A percentile compares a stretch with the other conserved stretches of the same genome.
phyloP scores from a whole-genome alignment of 352 stramenopile species.

The Pythium plurisporium region DNA sequence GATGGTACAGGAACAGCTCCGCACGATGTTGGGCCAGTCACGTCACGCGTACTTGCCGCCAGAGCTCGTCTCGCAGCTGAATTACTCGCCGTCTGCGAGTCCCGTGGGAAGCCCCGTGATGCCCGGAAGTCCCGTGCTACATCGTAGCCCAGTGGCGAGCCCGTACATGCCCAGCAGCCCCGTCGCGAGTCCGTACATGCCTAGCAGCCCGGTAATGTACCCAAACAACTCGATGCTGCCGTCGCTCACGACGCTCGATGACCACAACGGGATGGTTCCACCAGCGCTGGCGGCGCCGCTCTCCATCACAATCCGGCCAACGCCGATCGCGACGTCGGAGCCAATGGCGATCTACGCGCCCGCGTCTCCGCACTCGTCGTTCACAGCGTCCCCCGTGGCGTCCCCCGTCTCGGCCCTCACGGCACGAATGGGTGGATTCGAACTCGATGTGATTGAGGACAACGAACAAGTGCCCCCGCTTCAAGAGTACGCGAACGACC shows the following conservation, averaged over 20 bases:
- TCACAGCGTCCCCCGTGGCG: constrained; percentile 1
- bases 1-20: constrained; percentile 55
- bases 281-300: constrained; percentile 7
- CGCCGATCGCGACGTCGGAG: constrained; percentile 4
- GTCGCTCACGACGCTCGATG: constrained; percentile 7
- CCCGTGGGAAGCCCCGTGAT: constrained; percentile 10
- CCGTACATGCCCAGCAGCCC: constrained; percentile 14
- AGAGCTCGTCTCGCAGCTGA: constrained; percentile 6
- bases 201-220: constrained; percentile 15
- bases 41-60: constrained; percentile 17
- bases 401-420: constrained; percentile 17
- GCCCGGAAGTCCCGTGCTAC: background rate
- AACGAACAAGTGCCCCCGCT: constrained; percentile 47
- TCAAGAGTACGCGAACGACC: constrained; percentile 57
- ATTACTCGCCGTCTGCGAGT: constrained; percentile 12
- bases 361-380: constrained; percentile 12
- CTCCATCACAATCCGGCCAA: constrained; percentile 15
- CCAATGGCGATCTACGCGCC: constrained; percentile 16
- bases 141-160: background rate
- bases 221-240: constrained; percentile 5
- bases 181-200: constrained; percentile 5
- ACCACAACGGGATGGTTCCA: background rate
- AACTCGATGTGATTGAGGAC: constrained; percentile 30
- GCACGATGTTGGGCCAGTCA: constrained; percentile 27
- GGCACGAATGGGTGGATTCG: constrained; percentile 7